phyloP scores from a whole-genome alignment of 805 yeast genomes.

The Zygotorulaspora sp. region DNA sequence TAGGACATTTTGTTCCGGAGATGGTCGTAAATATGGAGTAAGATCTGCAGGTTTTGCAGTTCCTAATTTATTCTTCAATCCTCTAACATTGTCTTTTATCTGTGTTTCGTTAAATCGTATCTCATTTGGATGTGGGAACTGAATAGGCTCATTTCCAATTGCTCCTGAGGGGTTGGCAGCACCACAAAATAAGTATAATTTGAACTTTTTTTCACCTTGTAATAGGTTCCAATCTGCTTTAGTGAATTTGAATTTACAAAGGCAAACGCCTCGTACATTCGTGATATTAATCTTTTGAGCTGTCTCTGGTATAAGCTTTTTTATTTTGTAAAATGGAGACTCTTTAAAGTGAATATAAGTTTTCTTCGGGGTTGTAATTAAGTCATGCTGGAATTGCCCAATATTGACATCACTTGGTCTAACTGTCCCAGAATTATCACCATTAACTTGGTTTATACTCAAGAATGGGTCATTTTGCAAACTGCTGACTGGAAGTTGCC shows the following conservation, averaged over 20 bases:
- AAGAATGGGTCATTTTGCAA: conserved; percentile 11
- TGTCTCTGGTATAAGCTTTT: conserved; percentile 46
- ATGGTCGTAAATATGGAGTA: conserved; percentile 43
- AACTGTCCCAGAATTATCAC: conserved; percentile 1
- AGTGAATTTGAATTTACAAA: conserved; percentile 41
- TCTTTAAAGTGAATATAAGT: conserved; percentile 38
- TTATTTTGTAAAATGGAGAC: conserved; percentile 53
- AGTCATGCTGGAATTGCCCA: conserved; percentile 3
- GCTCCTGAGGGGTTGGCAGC: conserved; percentile 29
- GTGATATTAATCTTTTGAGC: conserved; percentile 35
- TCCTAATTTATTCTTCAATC: conserved; percentile 71
- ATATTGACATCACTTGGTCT: conserved; percentile 7
- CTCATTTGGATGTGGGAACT: conserved; percentile 73
- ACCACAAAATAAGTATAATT: conserved; percentile 55
- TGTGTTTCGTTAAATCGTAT: conserved; percentile 52
- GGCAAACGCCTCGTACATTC: conserved; percentile 44
- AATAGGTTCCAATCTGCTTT: conserved; percentile 42
- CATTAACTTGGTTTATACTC: not conserved
- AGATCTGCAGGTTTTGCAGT: conserved; percentile 80
- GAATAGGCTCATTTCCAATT: conserved; percentile 61
- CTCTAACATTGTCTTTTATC: conserved; percentile 56
- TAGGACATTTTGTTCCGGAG: conserved; percentile 39
- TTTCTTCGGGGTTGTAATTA: conserved; percentile 6
- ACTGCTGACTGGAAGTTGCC: conserved; percentile 19
- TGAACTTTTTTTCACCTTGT: conserved; percentile 27